phyloP scores from a whole-genome alignment of 345 rosid species.

The Salix brachista region DNA sequence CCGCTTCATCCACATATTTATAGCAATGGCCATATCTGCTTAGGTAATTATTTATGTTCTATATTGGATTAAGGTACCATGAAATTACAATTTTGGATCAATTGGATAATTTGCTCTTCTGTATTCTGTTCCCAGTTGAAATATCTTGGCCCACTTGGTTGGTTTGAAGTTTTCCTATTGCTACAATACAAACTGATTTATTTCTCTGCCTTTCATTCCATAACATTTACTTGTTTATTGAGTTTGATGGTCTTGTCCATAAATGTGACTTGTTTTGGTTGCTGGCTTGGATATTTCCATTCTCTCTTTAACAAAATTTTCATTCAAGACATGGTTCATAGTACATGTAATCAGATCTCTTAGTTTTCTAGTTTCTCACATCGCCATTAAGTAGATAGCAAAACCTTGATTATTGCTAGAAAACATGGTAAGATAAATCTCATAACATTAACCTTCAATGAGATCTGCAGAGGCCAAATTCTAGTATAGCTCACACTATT shows the following conservation, averaged over 20 bases:
- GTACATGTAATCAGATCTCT: neutral
- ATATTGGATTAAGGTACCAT: neutral
- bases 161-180: neutral
- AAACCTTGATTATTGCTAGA: neutral
- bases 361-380: neutral
- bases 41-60: slow-evolving; percentile 46
- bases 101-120: neutral
- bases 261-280: neutral
- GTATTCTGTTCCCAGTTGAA: neutral
- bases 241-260: slow-evolving; percentile 6
- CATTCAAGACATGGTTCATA: neutral
- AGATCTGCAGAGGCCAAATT: neutral
- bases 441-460: neutral
- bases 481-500: neutral
- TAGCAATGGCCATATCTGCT: slow-evolving; percentile 96
- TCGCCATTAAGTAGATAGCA: neutral
- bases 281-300: neutral
- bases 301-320: neutral
- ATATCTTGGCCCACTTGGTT: slow-evolving; percentile 11
- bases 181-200: neutral
- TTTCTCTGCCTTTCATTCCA: slow-evolving; percentile 12
- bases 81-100: neutral
- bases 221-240: slow-evolving; percentile 13
- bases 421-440: neutral
- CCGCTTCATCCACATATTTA: slow-evolving; percentile 94